Evolutionary conservation across 2,329 filamentous ascomycete species (phyloP).

Genomic region (Ophiostoma sp.): DNA sequence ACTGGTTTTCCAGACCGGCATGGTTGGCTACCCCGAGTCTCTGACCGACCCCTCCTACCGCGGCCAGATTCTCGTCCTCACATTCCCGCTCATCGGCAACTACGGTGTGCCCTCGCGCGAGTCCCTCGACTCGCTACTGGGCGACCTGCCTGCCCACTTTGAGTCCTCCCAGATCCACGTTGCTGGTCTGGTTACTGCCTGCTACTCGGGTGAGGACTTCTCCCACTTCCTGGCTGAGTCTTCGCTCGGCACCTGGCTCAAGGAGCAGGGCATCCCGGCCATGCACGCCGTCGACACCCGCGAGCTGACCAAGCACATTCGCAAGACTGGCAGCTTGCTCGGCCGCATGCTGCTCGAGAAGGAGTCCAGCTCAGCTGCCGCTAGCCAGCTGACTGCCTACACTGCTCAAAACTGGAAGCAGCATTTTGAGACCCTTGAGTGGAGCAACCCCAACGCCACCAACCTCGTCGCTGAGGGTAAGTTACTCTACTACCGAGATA

Average conservation of each 20-base stretch:
- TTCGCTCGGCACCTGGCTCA: constrained; percentile 89
- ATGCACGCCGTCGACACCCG: constrained; percentile 94
- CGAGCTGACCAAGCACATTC: constrained; percentile 87
- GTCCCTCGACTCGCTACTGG: constrained; percentile 74
- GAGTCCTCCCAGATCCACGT: constrained; percentile 92
- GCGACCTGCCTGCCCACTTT: constrained; percentile 85
- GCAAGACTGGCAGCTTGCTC: constrained; percentile 92
- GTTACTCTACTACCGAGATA: constrained; percentile 33
- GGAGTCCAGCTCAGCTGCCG: constrained; percentile 38
- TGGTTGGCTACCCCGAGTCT: constrained; percentile 97
- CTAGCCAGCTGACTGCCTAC: constrained; percentile 31
- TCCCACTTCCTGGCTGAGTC: constrained; percentile 90
- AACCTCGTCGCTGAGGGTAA: constrained; percentile 94
- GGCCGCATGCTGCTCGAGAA: constrained; percentile 80
- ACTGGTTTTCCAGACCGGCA: constrained; percentile 98
- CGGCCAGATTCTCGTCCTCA: constrained; percentile 92
- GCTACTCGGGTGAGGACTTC: constrained; percentile 90
- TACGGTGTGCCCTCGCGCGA: constrained; percentile 92
- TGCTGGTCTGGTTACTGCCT: constrained; percentile 81
- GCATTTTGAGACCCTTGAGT: constrained; percentile 60
- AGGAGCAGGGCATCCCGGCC: constrained; percentile 89
- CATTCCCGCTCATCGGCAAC: constrained; percentile 92
- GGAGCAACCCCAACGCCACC: constrained; percentile 85
- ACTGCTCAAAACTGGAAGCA: constrained; percentile 9
- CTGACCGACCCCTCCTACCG: constrained; percentile 83